Evolutionary conservation across 2,329 filamentous ascomycete species (phyloP).

Genomic region (Sporothrix schenckii): DNA sequence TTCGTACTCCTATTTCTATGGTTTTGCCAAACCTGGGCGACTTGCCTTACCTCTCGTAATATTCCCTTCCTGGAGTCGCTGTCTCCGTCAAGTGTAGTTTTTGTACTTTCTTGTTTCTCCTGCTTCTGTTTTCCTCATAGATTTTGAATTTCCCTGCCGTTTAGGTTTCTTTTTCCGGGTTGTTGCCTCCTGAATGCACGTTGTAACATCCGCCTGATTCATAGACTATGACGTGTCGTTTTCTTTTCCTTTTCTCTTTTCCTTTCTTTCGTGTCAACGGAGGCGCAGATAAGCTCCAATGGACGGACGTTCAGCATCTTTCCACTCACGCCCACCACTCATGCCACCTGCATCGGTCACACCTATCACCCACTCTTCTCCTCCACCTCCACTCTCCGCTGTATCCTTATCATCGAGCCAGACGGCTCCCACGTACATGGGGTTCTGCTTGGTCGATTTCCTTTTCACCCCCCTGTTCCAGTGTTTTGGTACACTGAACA

Average conservation of each 20-base stretch:
- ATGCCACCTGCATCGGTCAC: neutral
- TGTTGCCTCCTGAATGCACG: too few relatives aligned
- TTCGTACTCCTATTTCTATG: neutral
- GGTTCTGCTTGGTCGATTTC: slow-evolving; percentile 1
- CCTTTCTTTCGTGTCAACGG: slow-evolving; percentile 26
- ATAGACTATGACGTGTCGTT: neutral
- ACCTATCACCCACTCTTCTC: neutral
- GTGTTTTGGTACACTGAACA: neutral
- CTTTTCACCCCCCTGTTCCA: neutral
- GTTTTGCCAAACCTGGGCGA: neutral
- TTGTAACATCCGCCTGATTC: too few relatives aligned
- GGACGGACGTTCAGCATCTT: neutral
- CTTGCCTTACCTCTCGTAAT: slow-evolving; percentile 1
- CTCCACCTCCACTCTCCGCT: slow-evolving; percentile 7
- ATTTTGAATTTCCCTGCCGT: neutral
- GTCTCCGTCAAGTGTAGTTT: neutral
- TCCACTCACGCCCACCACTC: slow-evolving; percentile 4
- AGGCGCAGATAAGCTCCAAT: slow-evolving; percentile 10
- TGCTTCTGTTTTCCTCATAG: neutral
- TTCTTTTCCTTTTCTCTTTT: slow-evolving; percentile 2
- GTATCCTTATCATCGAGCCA: slow-evolving; percentile 13
- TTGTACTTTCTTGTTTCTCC: neutral
- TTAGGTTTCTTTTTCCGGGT: neutral
- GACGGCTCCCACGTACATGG: slow-evolving; percentile 10
- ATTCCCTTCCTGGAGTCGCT: slow-evolving; percentile 13